Conservation (phyloP, 1,284 basidiomycete genomes). For the Apiotrichum mycotoxinovorans region DNA sequence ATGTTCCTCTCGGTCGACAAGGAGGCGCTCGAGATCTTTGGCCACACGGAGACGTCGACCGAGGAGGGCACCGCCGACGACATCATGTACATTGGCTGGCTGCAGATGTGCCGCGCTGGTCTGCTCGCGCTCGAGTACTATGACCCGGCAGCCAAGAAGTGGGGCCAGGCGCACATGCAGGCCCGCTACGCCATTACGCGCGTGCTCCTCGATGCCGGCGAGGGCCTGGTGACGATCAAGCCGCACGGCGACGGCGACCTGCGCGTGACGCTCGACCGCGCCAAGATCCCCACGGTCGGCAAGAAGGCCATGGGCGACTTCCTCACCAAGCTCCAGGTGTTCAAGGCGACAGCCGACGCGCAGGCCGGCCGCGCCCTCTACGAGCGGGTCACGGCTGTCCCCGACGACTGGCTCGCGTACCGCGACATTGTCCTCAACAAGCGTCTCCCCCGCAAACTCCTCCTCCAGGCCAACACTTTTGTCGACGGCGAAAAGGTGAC, state of each 20-base stretch:
- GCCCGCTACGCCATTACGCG: slow-evolving; percentile 21
- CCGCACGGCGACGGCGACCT: slow-evolving; percentile 16
- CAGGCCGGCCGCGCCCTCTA: slow-evolving; percentile 14
- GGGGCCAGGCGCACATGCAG: slow-evolving; percentile 87
- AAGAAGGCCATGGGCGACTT: slow-evolving; percentile 16
- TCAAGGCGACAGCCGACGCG: slow-evolving; percentile 20
- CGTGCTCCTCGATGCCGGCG: slow-evolving; percentile 16
- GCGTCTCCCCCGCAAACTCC: slow-evolving; percentile 20
- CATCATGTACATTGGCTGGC: slow-evolving; percentile 72
- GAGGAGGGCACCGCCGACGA: slow-evolving; percentile 46
- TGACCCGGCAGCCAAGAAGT: slow-evolving; percentile 71
- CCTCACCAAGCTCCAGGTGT: slow-evolving; percentile 19
- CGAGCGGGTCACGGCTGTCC: slow-evolving; percentile 8
- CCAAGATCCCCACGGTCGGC: slow-evolving; percentile 14
- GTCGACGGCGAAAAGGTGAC: slow-evolving; percentile 13
- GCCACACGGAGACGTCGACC: slow-evolving; percentile 14
- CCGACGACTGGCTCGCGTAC: slow-evolving; percentile 15
- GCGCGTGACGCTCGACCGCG: slow-evolving; percentile 11
- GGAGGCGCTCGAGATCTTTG: slow-evolving; percentile 18
- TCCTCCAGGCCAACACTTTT: slow-evolving; percentile 22
- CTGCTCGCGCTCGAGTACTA: slow-evolving; percentile 75
- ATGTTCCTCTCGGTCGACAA: slow-evolving; percentile 19
- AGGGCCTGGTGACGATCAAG: slow-evolving; percentile 13
- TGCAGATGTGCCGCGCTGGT: slow-evolving; percentile 78
- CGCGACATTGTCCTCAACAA: slow-evolving; percentile 17